Evolutionary conservation across 2,329 filamentous ascomycete genomes (phyloP).

Genomic region (Fusarium chuoi): DNA sequence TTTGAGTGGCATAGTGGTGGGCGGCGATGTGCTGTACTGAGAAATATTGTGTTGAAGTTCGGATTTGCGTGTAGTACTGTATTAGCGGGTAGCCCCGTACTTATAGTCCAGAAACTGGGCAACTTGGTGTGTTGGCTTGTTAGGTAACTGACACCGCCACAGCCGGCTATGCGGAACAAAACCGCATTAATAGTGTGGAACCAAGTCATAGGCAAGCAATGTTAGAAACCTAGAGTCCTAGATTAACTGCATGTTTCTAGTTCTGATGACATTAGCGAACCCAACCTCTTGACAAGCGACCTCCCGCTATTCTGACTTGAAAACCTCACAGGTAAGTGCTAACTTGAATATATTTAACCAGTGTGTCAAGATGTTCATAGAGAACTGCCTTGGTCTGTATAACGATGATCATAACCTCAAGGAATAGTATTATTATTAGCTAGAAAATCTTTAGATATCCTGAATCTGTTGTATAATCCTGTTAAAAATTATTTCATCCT

Average conservation of each 20-base stretch:
- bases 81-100: background rate
- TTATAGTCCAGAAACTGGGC: background rate
- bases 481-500: fast-evolving
- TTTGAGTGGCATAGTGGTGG: background rate
- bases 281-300: no score
- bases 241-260: background rate
- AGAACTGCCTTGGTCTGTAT: background rate
- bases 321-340: no score
- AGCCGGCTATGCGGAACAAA: background rate
- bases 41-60: background rate
- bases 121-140: background rate
- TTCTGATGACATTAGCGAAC: no score
- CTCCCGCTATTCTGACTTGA: no score
- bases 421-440: no score
- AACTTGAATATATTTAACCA: no score
- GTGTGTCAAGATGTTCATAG: no score
- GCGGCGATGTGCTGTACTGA: fast-evolving
- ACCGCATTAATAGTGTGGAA: background rate
- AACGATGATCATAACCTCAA: background rate
- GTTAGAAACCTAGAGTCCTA: background rate
- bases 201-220: background rate
- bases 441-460: background rate
- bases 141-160: background rate
- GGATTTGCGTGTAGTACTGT: fast-evolving
- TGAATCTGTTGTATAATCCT: background rate